Conservation (phyloP, 495 filamentous ascomycete genomes). For the Aspergillus mulundensis region DNA sequence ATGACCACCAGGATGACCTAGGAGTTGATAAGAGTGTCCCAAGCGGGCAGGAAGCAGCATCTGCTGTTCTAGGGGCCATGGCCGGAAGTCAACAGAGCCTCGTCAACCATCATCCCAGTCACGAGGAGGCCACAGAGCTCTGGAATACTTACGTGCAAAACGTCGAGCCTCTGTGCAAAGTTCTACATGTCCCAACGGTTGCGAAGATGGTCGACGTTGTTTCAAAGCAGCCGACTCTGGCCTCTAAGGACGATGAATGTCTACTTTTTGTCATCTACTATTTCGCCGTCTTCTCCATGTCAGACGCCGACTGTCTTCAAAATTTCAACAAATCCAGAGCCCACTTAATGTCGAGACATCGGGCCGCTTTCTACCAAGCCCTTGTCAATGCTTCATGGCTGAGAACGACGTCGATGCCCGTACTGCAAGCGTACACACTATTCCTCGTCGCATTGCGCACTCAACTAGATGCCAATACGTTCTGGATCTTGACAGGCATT, state of each 20-base stretch:
- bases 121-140: conserved; percentile 31
- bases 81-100: conserved; percentile 3
- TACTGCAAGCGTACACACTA: conserved; percentile 32
- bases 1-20: background rate
- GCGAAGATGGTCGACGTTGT: conserved; percentile 29
- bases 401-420: conserved; percentile 24
- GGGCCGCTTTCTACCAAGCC: conserved; percentile 18
- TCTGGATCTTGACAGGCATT: conserved; percentile 41
- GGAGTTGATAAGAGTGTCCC: background rate
- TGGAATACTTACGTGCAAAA: conserved; percentile 60
- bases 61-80: background rate
- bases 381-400: conserved; percentile 32
- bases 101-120: conserved; percentile 13
- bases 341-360: conserved; percentile 14
- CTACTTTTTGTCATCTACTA: conserved; percentile 44
- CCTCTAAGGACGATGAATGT: conserved; percentile 33
- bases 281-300: conserved; percentile 32
- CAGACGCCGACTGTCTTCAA: conserved; percentile 27
- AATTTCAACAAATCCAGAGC: conserved; percentile 28
- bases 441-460: conserved; percentile 30
- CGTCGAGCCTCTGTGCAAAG: conserved; percentile 62
- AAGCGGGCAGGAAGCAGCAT: background rate
- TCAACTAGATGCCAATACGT: conserved; percentile 29
- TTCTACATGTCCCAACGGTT: conserved; percentile 60
- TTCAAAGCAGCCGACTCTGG: conserved; percentile 19